Base-by-base conservation (phyloP, 768 basidiomycete species). In the Tricholoma sp. region DNA sequence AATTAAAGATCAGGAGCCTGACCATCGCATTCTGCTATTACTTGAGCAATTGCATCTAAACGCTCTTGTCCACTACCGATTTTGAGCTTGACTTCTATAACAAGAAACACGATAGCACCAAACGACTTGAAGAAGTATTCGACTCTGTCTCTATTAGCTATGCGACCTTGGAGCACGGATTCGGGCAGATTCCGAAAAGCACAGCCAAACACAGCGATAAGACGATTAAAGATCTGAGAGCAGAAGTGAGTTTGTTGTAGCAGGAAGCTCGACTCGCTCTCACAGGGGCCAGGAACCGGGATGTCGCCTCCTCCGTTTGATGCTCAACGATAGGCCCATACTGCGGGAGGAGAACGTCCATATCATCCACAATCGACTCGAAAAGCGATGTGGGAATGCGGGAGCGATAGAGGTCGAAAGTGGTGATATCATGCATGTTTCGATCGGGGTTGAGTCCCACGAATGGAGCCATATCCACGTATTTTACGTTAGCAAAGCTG, bases 191-290 rank as follows among this genome's bases (percentile, higher is more conserved):
- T 66, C 9, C 6, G 11, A 15, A 37, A 52, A 49, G 58, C 36
- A 63, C 20, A 51, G 58, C 42, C 49, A 51, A 57, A 36, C 33
- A 15, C 11, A 37, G 37, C 52, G 48, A 66, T 63, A 50, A 52
- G 45, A 37, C 52, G 61, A 53, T 63, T 65, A 55, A 66, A 65
- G 24, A 66, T 59, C 64, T 66, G 57, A 33, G 3, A 18, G 11
- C 34, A 36, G 42, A 41, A 17, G 39, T 42, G 41, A 17, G 41
- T 17, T 42, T 42, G 8, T 18, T 42, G 17, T 9, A 42, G 41
- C 17, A 42, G 17, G 6, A 18, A 18, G 17, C 17, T 42, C 41
- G 9, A 37, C 37, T 37, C 13, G 9, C 34, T 37, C 41, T 42
- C 41, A 42, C 41, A 3, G 41, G 41, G 8, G 41, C n/a, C 3